phyloP scores from a whole-genome alignment of 768 basidiomycete genomes.

The Filobasidium wieringae region DNA sequence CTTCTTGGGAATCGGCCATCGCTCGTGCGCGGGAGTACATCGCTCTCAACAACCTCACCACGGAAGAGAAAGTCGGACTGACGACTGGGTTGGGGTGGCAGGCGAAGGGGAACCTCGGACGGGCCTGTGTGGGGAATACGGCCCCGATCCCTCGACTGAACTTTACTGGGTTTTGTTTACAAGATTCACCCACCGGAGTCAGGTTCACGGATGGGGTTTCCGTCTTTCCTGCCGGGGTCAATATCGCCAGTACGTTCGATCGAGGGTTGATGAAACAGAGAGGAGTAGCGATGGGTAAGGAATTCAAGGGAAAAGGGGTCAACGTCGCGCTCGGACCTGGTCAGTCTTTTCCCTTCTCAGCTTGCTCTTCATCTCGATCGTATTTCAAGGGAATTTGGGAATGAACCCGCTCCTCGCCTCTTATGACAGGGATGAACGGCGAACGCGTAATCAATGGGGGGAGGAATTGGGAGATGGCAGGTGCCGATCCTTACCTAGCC shows the following conservation, averaged over 20 bases:
- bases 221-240: constrained; percentile 73
- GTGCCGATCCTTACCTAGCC: constrained; percentile 74
- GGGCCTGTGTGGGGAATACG: constrained; percentile 36
- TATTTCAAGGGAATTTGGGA: too few species aligned
- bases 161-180: constrained; percentile 35
- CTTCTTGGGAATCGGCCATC: constrained; percentile 32
- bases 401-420: too few species aligned
- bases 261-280: constrained; percentile 64
- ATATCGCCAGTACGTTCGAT: constrained; percentile 72
- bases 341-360: background rate
- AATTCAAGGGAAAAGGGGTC: constrained; percentile 72
- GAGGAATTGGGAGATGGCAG: constrained; percentile 89
- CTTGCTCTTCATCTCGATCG: background rate
- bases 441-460: constrained; percentile 43
- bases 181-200: constrained; percentile 60
- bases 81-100: constrained; percentile 45
- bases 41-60: constrained; percentile 42
- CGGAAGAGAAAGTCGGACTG: constrained; percentile 51
- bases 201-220: constrained; percentile 62
- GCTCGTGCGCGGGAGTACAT: constrained; percentile 36
- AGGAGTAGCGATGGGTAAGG: constrained; percentile 65
- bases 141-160: constrained; percentile 21
- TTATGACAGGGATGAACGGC: background rate
- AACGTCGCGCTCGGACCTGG: constrained; percentile 52
- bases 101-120: constrained; percentile 5